Evolutionary conservation across 2,329 filamentous ascomycete species (phyloP).

Genomic region (Fusarium floridanum): DNA sequence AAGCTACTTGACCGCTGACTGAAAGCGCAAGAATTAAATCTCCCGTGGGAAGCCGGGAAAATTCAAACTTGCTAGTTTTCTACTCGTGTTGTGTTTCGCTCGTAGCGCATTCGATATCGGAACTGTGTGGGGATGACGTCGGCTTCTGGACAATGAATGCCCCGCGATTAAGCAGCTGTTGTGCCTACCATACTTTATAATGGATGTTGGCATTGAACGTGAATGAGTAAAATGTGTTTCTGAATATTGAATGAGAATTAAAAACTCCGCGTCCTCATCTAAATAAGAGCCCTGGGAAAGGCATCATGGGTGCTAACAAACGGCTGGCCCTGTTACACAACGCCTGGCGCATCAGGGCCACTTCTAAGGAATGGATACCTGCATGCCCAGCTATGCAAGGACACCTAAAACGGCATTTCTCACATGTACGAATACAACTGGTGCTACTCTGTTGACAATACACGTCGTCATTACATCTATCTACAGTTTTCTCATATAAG

Average conservation of each 20-base stretch:
- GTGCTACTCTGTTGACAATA: background rate
- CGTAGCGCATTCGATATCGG: slow-evolving; percentile 13
- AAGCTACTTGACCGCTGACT: background rate
- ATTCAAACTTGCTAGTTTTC: slow-evolving; percentile 40
- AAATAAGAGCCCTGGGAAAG: background rate
- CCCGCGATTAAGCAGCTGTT: background rate
- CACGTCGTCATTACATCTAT: slow-evolving; percentile 25
- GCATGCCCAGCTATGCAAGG: background rate
- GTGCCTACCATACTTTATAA: background rate
- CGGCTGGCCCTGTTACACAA: background rate
- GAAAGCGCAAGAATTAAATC: background rate
- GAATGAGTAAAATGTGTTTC: background rate
- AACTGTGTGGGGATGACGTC: slow-evolving; percentile 25
- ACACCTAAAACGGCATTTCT: background rate
- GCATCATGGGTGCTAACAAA: background rate
- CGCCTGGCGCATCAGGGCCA: background rate
- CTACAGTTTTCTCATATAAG: slow-evolving; percentile 10
- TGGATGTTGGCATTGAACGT: background rate
- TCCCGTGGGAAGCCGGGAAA: slow-evolving; percentile 29
- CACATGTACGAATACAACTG: background rate
- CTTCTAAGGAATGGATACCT: background rate
- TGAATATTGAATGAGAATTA: background rate
- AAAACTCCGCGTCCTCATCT: background rate
- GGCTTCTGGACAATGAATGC: background rate
- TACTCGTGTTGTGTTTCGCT: background rate